Base-by-base conservation (phyloP, 2,329 filamentous ascomycete genomes). In the Claviceps sp. region DNA sequence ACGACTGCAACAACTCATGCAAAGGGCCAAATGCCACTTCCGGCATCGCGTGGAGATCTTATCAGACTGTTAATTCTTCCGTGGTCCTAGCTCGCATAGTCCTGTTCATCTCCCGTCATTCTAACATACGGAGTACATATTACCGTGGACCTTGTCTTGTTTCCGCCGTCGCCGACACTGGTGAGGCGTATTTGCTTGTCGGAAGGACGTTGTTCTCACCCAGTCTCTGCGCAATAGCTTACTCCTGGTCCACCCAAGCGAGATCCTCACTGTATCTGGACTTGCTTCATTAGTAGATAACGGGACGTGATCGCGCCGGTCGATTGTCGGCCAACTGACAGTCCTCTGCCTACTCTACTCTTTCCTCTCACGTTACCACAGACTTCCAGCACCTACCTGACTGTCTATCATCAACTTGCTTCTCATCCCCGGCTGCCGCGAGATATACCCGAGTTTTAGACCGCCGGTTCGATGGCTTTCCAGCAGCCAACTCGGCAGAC, bases 401-500 rank as follows among this genome's bases (percentile, higher is more conserved):
- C 26, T 11, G 20, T 14, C 11, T 45, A 8, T 5, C 37, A 26
- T n/a, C 22, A 17, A 16, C 26, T 29, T 23, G 26, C 26, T 36
- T 17, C 14, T 5, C 34, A 2, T 6, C 43, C 26, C 29, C 9
- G n/a, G 6, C n/a, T n/a, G 16, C 6, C 5, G 20, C 5, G 8
- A 23, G 23, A 26, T 16, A 40, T 34, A 22, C 14, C 29, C n/a
- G 7, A 29, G 5, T 22, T 5, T 22, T 5, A 20, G 17, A 45
- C 17, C 11, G 20, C 20, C 14, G 20, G 22, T 39, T 58, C 47
- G 53, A 81, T 80, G 76, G 76, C 78, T 55, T 82, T 83, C 59
- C 79, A 79, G 55, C 79, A 82, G 59, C 73, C 78, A 45, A 75
- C 77, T 39, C 72, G 75, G 53, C 76, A 76, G 58, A 64, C 71